Percentiles rank a stretch among this genome's conserved stretches.
phyloP scores from a whole-genome alignment of 164 flowering plant genomes.

The Vitis riparia region DNA sequence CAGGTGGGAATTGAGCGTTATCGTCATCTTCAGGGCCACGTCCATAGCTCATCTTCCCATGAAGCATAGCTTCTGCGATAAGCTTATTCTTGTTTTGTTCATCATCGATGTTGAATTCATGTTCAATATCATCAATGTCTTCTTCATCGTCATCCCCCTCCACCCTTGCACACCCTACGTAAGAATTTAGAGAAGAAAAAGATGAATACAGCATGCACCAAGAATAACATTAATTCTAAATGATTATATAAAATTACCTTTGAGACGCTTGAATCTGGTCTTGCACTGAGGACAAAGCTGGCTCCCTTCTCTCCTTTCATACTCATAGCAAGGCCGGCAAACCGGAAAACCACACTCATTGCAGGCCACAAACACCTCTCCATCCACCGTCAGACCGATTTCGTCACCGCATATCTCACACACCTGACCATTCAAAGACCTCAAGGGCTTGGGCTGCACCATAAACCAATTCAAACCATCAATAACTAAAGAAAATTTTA shows the following conservation, averaged over 20 bases:
- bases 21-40: slow-evolving; percentile 87
- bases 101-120: slow-evolving; percentile 84
- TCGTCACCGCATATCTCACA: slow-evolving; percentile 98
- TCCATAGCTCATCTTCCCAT: slow-evolving; percentile 95
- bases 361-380: slow-evolving; percentile 94
- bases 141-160: slow-evolving; percentile 98
- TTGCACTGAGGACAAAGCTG: slow-evolving; percentile 96
- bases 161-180: slow-evolving; percentile 89
- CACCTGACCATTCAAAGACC: slow-evolving; percentile 78
- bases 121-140: slow-evolving; percentile 86
- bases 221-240: not conserved
- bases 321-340: slow-evolving; percentile 97
- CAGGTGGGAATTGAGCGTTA: slow-evolving; percentile 61
- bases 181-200: not conserved
- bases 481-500: too few species aligned
- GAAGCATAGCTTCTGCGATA: slow-evolving; percentile 81
- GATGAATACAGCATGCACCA: not conserved
- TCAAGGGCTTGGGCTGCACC: slow-evolving; percentile 83
- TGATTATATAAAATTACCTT: slow-evolving; percentile 45
- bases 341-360: slow-evolving; percentile 98
- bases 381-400: slow-evolving; percentile 77
- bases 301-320: slow-evolving; percentile 92
- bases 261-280: slow-evolving; percentile 94
- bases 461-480: not conserved
- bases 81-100: slow-evolving; percentile 56